phyloP scores from a whole-genome alignment of 192 early-diverging fungal genomes.

The Ambispora gerdemannii region DNA sequence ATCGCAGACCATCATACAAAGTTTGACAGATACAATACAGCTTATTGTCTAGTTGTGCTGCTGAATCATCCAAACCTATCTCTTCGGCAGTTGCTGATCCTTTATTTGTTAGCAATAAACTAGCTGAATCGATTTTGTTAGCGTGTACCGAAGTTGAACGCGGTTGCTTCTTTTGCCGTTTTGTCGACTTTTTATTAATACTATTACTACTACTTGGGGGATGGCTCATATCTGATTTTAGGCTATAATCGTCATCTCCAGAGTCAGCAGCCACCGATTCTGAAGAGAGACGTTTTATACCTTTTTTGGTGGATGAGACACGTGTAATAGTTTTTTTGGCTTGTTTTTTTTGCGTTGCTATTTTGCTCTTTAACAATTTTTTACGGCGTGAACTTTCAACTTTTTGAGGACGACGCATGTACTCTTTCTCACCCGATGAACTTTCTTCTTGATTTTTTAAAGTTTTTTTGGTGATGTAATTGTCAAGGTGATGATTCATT shows the following conservation, averaged over 20 bases:
- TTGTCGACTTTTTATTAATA: not conserved
- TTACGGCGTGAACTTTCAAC: not conserved
- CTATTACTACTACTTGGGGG: not conserved
- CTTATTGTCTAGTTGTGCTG: constrained; percentile 13
- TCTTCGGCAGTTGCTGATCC: not conserved
- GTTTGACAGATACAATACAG: constrained; percentile 64
- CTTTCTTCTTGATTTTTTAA: not conserved
- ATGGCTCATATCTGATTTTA: not conserved
- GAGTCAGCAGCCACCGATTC: not conserved
- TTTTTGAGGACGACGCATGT: not conserved
- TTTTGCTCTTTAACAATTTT: too few species aligned
- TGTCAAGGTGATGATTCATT: not conserved
- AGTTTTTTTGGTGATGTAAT: not conserved
- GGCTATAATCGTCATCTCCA: not conserved
- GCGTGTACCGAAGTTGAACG: not conserved
- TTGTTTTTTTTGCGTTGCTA: not conserved
- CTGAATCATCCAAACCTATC: not conserved
- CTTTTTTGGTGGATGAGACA: not conserved
- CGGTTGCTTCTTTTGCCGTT: not conserved
- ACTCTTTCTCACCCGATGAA: not conserved
- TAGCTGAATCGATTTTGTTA: not conserved
- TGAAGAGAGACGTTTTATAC: not conserved
- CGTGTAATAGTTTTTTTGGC: not conserved
- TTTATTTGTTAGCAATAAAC: not conserved
- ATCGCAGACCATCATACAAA: constrained; percentile 49